A percentile compares a stretch with the other conserved stretches of the same genome.
Evolutionary conservation across 805 yeast species (phyloP).

Genomic region (Metschnikowia matae): DNA sequence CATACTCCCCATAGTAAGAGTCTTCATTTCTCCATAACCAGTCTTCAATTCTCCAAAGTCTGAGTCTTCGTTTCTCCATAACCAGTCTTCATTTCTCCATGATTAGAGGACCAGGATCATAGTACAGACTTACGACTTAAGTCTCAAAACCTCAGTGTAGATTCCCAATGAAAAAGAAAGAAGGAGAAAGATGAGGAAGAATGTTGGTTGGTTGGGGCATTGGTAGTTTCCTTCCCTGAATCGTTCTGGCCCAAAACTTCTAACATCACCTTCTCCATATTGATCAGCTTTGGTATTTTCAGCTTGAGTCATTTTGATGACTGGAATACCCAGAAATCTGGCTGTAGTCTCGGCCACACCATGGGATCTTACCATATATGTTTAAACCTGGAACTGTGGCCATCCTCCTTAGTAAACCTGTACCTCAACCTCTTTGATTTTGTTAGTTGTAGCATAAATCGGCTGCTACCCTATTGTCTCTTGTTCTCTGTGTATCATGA

Average conservation of each 20-base stretch:
- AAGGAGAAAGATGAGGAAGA: too few species aligned
- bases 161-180: too few species aligned
- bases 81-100: too few species aligned
- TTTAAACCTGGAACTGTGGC: constrained; percentile 60
- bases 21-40: too few species aligned
- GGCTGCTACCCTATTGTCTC: constrained; percentile 90
- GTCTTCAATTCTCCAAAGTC: too few species aligned
- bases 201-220: constrained; percentile 97
- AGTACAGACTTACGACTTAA: too few species aligned
- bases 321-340: constrained; percentile 94
- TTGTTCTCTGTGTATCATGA: constrained; percentile 93
- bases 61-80: too few species aligned
- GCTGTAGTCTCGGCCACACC: constrained; percentile 97
- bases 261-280: constrained; percentile 82
- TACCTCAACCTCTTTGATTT: constrained; percentile 70
- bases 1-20: too few species aligned
- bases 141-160: too few species aligned
- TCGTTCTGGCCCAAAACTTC: constrained; percentile 93
- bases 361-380: constrained; percentile 81
- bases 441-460: constrained; percentile 87
- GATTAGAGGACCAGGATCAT: too few species aligned
- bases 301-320: constrained; percentile 87
- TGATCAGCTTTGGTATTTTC: constrained; percentile 91
- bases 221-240: constrained; percentile 93
- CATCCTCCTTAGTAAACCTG: constrained; percentile 20